phyloP scores from a whole-genome alignment of 2,329 filamentous ascomycete genomes.

The Aspergillus sp. region DNA sequence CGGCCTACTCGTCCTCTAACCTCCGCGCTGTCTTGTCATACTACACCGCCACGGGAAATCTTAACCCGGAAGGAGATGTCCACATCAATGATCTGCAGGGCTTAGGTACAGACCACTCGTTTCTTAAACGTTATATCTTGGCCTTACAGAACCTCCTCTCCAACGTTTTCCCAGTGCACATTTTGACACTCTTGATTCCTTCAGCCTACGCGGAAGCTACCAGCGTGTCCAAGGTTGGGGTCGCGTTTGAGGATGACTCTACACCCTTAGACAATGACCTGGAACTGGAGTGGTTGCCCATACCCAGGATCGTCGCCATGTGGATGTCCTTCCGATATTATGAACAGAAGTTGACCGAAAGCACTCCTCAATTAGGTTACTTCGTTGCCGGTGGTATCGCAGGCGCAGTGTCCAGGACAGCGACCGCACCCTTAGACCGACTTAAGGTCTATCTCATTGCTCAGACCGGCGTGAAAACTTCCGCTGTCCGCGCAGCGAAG shows the following conservation, averaged over 20 bases:
- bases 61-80: constrained; percentile 93
- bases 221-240: constrained; percentile 27
- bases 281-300: constrained; percentile 46
- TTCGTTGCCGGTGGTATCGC: constrained; percentile 94
- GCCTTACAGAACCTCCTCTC: constrained; percentile 39
- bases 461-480: constrained; percentile 67
- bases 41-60: constrained; percentile 83
- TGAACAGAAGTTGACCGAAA: constrained; percentile 50
- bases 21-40: constrained; percentile 85
- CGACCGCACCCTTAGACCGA: constrained; percentile 92
- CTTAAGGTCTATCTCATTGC: constrained; percentile 97
- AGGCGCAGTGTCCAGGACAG: constrained; percentile 91
- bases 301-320: constrained; percentile 46
- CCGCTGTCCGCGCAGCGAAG: constrained; percentile 67
- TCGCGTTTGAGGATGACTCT: constrained; percentile 33
- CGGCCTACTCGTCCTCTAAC: constrained; percentile 60
- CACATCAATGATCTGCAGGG: constrained; percentile 90
- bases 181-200: constrained; percentile 35
- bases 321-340: constrained; percentile 48
- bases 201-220: constrained; percentile 37
- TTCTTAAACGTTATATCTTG: constrained; percentile 41
- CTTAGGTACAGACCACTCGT: constrained; percentile 71
- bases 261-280: constrained; percentile 36
- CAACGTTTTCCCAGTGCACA: constrained; percentile 37
- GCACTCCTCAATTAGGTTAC: constrained; percentile 70